A percentile compares a stretch with the other conserved stretches of the same genome.
These are phyloP conservation scores for Antitrichia curtipendula DNA, from an alignment of 225 moss, liverwort and hornwort species.

Conservation along the genomic window DNA sequence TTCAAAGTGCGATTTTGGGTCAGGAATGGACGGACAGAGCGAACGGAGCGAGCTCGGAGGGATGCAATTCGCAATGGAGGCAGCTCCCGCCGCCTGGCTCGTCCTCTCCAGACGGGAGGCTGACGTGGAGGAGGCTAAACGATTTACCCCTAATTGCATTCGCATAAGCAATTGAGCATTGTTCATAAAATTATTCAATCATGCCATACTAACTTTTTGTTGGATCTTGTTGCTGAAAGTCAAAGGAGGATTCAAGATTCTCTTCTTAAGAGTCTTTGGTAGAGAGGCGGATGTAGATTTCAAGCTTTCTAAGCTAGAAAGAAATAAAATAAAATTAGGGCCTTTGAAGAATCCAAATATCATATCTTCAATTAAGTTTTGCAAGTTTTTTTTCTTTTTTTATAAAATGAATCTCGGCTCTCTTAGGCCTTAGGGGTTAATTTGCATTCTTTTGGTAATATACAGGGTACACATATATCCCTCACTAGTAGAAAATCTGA, in stretches of 20 bases:
- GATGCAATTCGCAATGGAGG: neutral
- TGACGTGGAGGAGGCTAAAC: neutral
- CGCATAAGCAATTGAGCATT: neutral
- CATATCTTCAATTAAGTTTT: neutral
- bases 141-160: neutral
- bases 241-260: too few relatives aligned
- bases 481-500: too few relatives aligned
- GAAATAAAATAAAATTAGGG: neutral
- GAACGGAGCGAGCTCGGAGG: neutral
- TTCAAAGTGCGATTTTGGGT: neutral
- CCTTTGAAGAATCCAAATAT: neutral
- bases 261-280: fast-evolving
- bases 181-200: neutral
- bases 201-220: neutral
- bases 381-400: neutral
- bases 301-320: fast-evolving
- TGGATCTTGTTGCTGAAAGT: neutral
- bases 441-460: neutral
- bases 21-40: neutral
- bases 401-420: neutral
- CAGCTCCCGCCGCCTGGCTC: neutral
- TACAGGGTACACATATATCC: too few relatives aligned
- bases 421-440: neutral
- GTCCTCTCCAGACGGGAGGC: neutral
- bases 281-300: neutral